A percentile compares a stretch with the other conserved stretches of the same genome.
Evolutionary conservation across 345 rosid species (phyloP).

Genomic region (Eucalyptus tenuipes): DNA sequence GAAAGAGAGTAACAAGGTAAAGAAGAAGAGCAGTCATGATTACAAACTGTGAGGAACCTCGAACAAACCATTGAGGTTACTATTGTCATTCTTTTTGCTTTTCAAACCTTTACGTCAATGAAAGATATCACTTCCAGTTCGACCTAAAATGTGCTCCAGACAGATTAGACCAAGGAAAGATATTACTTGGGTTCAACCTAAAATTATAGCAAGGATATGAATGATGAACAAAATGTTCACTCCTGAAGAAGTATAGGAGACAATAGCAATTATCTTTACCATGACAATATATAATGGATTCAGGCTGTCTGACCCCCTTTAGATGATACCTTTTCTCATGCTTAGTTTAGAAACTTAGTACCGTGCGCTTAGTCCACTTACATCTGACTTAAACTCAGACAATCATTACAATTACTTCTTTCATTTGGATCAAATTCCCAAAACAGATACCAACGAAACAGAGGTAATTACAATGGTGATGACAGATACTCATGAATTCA

Average conservation of each 20-base stretch:
- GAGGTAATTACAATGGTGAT: not conserved
- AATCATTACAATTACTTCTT: not conserved
- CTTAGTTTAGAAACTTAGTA: not conserved
- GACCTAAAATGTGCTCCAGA: not conserved
- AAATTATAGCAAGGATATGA: not conserved
- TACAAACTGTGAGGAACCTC: not conserved
- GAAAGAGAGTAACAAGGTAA: not conserved
- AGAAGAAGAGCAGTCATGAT: not conserved
- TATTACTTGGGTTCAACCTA: not conserved
- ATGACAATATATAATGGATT: not conserved
- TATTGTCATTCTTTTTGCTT: not conserved
- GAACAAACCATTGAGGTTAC: not conserved
- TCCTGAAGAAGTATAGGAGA: not conserved
- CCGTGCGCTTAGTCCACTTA: not conserved
- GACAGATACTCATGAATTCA: not conserved
- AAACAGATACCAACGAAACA: not conserved
- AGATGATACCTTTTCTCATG: not conserved
- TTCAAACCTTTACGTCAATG: not conserved
- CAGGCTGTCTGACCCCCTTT: not conserved
- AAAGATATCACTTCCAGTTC: not conserved
- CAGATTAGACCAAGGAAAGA: not conserved
- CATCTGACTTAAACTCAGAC: not conserved
- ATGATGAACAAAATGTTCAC: not conserved
- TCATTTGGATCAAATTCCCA: not conserved
- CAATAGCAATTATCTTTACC: not conserved